These are phyloP conservation scores for Zygotorulaspora chibaensis DNA, from an alignment of 805 yeast species.

Conservation along the genomic window DNA sequence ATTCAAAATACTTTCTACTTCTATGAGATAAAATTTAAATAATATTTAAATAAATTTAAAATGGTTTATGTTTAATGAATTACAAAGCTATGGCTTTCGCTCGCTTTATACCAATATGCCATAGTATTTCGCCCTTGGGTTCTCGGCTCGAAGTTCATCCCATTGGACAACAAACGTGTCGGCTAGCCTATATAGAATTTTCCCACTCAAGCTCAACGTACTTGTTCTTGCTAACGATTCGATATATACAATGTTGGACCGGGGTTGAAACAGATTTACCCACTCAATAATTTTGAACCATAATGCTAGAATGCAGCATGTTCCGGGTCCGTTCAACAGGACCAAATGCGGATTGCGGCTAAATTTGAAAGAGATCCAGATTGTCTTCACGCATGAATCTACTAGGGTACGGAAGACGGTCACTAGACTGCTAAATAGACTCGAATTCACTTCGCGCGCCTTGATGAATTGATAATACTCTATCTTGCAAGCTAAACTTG, in stretches of 20 bases:
- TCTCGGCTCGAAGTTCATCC: conserved; percentile 50
- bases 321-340: conserved; percentile 40
- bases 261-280: conserved; percentile 14
- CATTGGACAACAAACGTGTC: conserved; percentile 89
- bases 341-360: conserved; percentile 25
- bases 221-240: conserved; percentile 85
- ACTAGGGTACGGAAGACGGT: conserved; percentile 36
- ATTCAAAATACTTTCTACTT: conserved; percentile 3
- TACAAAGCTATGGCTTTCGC: not conserved
- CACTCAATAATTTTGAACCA: conserved; percentile 30
- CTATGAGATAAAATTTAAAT: conserved; percentile 3
- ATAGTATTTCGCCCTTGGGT: conserved; percentile 60
- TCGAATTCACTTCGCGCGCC: conserved; percentile 40
- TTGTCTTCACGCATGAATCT: conserved; percentile 19
- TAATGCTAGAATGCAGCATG: conserved; percentile 31
- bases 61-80: conserved; percentile 12
- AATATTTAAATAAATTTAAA: not conserved
- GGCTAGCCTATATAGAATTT: conserved; percentile 60
- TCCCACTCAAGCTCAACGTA: conserved; percentile 71
- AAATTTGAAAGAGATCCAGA: conserved; percentile 19
- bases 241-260: conserved; percentile 77
- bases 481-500: conserved; percentile 8
- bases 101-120: conserved; percentile 63
- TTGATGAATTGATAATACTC: conserved; percentile 27
- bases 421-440: conserved; percentile 27